Evolutionary conservation across 345 rosid species (phyloP).

Genomic region (Citrus australasica): DNA sequence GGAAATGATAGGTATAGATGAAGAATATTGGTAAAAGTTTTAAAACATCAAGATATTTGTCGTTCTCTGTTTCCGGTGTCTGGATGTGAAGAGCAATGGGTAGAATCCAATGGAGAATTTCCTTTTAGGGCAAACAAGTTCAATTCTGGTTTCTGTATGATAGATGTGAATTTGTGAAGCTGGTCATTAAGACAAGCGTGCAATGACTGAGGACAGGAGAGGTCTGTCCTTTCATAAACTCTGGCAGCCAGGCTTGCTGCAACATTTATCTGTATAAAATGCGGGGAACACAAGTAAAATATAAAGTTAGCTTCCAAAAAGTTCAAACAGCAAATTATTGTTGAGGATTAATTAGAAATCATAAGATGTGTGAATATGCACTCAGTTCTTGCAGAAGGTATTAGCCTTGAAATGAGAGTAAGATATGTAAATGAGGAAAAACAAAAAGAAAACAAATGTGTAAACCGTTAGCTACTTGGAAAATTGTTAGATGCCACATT

Average conservation of each 20-base stretch:
- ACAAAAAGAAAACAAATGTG: background rate
- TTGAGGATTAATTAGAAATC: background rate
- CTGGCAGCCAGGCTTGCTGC: slow-evolving; percentile 25
- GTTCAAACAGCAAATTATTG: background rate
- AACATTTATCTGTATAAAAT: slow-evolving; percentile 23
- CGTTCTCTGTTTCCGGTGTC: background rate
- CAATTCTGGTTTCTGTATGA: slow-evolving; percentile 11
- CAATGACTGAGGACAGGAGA: slow-evolving; percentile 20
- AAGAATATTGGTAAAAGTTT: background rate
- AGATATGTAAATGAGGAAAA: background rate
- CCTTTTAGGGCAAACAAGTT: background rate
- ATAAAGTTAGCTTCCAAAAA: background rate
- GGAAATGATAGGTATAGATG: background rate
- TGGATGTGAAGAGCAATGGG: background rate
- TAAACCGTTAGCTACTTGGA: background rate
- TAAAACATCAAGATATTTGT: background rate
- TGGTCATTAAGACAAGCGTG: slow-evolving; percentile 22
- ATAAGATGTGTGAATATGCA: background rate
- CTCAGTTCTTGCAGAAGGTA: background rate
- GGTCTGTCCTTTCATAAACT: slow-evolving; percentile 24
- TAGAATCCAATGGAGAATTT: background rate
- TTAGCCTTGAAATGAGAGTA: background rate
- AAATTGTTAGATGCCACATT: background rate
- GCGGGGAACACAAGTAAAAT: background rate
- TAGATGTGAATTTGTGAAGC: slow-evolving; percentile 18